Conservation (phyloP, 306 rosid species). For the Astragalus membranaceus region DNA sequence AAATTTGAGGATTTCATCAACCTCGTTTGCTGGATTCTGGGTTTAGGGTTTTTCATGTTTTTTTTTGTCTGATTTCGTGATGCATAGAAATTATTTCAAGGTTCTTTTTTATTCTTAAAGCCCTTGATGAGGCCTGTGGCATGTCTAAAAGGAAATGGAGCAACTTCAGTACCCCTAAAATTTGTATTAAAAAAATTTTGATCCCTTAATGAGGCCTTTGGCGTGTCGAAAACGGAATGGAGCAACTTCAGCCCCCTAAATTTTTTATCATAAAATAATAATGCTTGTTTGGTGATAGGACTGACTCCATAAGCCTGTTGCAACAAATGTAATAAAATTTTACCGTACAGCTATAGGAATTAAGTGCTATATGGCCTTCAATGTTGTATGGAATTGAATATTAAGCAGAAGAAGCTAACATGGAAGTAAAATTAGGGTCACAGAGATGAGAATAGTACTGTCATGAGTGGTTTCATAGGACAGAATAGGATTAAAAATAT, state of each 20-base stretch:
- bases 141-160: not conserved
- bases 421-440: not conserved
- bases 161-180: not conserved
- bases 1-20: slow-evolving; percentile 1
- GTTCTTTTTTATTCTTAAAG: no score
- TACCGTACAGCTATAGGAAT: not conserved
- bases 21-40: not conserved
- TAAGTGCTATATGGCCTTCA: not conserved
- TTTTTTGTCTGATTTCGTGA: not conserved
- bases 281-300: not conserved
- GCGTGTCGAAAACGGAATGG: not conserved
- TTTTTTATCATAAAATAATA: no score
- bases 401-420: not conserved
- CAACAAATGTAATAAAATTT: not conserved
- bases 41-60: not conserved
- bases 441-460: not conserved
- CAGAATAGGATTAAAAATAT: not conserved
- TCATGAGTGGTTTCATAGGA: not conserved
- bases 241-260: not conserved
- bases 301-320: not conserved
- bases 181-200: no score
- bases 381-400: not conserved
- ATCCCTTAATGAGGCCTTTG: not conserved
- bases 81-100: no score
- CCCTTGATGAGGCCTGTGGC: not conserved